These are phyloP conservation scores for Volvariella volvacea DNA, from an alignment of 1,284 basidiomycete species.

Conservation along the genomic window DNA sequence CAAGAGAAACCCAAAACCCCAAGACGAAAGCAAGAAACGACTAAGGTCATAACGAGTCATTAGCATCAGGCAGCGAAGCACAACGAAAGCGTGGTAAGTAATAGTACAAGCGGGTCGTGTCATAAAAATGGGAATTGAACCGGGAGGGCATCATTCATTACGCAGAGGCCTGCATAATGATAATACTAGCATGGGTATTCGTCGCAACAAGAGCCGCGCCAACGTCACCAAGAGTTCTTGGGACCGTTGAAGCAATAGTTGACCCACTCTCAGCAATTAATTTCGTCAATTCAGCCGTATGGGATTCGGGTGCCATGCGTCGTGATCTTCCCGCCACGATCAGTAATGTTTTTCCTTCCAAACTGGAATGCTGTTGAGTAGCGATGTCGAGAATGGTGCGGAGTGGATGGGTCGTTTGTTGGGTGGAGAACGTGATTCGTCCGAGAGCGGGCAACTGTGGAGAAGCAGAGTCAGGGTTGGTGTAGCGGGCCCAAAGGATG, in stretches of 20 bases:
- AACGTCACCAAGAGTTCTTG: conserved; percentile 73
- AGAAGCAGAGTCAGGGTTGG: conserved; percentile 19
- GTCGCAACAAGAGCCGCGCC: conserved; percentile 59
- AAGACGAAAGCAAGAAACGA: neutral
- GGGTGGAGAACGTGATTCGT: conserved; percentile 49
- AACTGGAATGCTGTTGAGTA: conserved; percentile 16
- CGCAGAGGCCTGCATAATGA: conserved; percentile 53
- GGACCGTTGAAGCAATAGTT: conserved; percentile 49
- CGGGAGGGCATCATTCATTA: too few relatives aligned
- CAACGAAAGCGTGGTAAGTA: neutral
- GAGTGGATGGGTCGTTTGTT: conserved; percentile 46
- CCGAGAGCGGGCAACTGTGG: conserved; percentile 36
- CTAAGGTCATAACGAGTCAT: conserved; percentile 8
- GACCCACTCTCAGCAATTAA: conserved; percentile 43
- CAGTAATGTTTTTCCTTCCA: conserved; percentile 37
- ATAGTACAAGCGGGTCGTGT: too few relatives aligned
- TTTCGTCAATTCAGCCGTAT: conserved; percentile 49
- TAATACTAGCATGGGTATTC: conserved; percentile 43
- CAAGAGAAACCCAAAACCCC: too few relatives aligned
- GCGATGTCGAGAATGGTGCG: conserved; percentile 43
- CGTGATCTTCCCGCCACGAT: conserved; percentile 73
- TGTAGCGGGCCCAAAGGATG: conserved; percentile 55
- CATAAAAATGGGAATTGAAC: too few relatives aligned
- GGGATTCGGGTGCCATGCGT: conserved; percentile 52
- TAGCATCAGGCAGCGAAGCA: neutral